Evolutionary conservation across 441 rosid genomes (phyloP), one percentile per base, ranked within the genome.

Genomic region (Gossypium laxum): DNA sequence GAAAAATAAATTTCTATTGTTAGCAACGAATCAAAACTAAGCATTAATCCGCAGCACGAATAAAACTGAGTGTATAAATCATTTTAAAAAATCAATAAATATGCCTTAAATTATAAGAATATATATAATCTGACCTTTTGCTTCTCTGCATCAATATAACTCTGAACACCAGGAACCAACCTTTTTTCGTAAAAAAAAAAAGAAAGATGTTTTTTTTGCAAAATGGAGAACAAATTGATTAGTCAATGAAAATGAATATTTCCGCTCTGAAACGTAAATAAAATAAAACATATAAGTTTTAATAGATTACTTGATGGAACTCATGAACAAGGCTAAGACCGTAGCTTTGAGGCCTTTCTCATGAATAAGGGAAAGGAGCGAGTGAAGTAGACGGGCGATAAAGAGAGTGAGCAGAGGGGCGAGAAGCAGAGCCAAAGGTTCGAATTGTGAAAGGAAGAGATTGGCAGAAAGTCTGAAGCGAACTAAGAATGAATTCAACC

Each of bases 61-160:
- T 4, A n/a, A 10, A n/a, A 57, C 3, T 57, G 38, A 57, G 28
- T 57, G 8, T 11, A 6, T 41, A 43, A 58, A 24, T 58, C 3
- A 24, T 26, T 67, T 32, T 0, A 19, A 24, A 70, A 70, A 26
- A 10, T 26, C 10, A 61, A 71, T 8, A 10, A 30, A 17, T 6
- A 14, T 3, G 22, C 17, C 1, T 47, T 71, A 17, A 59, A 47
- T 43, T 22, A 24, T 58, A 57, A 59, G 11, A 43, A 45, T 6
- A 47, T 24, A 22, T 21, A 47, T 12, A 19, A 24, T 70, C 79
- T 61, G 47, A 94, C 99, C 97, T 94, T 94, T 76, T 90, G 97
- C 79, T 94, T 90, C 89, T 94, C 90, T 0, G 89, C 90, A 73
- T 91, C 96, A 30, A 92, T 87, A 77, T 89, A 85, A 15, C 83